Evolutionary conservation across 495 filamentous ascomycete genomes (phyloP).

Genomic region (Daldinia caldariorum): DNA sequence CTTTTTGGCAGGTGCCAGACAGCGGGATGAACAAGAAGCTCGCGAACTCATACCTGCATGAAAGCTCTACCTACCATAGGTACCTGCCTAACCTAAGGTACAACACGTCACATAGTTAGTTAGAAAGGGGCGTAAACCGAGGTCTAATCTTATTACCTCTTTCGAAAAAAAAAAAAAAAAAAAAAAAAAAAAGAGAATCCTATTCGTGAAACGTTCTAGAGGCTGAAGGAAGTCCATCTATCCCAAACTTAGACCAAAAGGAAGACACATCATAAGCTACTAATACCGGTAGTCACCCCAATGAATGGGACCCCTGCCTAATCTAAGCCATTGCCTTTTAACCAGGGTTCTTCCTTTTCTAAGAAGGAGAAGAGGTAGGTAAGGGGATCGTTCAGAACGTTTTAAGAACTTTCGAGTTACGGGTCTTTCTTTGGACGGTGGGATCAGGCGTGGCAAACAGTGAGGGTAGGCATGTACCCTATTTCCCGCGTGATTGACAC

Average conservation of each 20-base stretch:
- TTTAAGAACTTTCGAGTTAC: not conserved
- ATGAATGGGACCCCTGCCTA: slow-evolving; percentile 5
- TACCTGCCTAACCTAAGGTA: too few species aligned
- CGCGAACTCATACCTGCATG: not conserved
- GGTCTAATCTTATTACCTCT: slow-evolving; percentile 2
- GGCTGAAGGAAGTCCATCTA: slow-evolving; percentile 3
- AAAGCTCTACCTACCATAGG: not conserved
- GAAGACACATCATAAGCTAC: slow-evolving; percentile 7
- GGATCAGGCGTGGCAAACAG: slow-evolving; percentile 19
- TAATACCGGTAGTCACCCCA: not conserved
- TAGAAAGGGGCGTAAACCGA: slow-evolving; percentile 10
- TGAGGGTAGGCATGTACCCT: slow-evolving; percentile 15
- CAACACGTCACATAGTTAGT: not conserved
- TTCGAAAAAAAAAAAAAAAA: not conserved
- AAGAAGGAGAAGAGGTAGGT: not conserved
- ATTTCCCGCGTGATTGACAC: slow-evolving; percentile 3
- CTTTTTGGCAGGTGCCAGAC: slow-evolving; percentile 18
- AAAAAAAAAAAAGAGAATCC: not conserved
- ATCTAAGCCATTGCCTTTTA: not conserved
- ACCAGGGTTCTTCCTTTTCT: not conserved
- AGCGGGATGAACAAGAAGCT: slow-evolving; percentile 14
- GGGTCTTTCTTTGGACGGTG: slow-evolving; percentile 10
- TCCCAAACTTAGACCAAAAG: slow-evolving; percentile 8
- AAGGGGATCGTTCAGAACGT: slow-evolving; percentile 7
- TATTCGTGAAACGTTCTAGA: slow-evolving; percentile 1